Conservation (phyloP, 148 eudicot genomes). For the Tetragonia tetragonoides region DNA sequence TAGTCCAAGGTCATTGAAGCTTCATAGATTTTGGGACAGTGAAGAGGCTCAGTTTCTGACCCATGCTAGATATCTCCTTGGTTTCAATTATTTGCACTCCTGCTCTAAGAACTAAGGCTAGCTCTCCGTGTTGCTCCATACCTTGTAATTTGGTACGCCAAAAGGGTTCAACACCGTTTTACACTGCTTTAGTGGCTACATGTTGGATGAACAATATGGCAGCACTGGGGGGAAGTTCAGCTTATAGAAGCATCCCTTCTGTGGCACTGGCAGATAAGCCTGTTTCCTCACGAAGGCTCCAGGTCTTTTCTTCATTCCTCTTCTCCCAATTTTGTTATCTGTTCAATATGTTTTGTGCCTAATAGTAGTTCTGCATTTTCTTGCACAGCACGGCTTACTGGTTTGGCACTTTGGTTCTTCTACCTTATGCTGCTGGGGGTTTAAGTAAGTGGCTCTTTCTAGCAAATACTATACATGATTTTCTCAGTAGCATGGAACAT, state of each 20-base stretch:
- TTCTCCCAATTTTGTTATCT: not conserved
- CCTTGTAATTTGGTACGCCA: not conserved
- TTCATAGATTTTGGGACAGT: not conserved
- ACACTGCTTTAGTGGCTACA: not conserved
- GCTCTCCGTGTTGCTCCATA: not conserved
- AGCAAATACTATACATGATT: not conserved
- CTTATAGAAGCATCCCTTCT: not conserved
- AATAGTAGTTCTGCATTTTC: not conserved
- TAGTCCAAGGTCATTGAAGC: not conserved
- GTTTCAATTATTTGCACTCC: not conserved
- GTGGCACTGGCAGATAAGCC: not conserved
- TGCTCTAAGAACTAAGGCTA: not conserved
- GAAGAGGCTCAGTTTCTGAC: not conserved
- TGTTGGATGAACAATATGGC: not conserved
- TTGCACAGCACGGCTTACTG: not conserved
- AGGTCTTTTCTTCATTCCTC: not conserved
- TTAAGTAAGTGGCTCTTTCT: not conserved
- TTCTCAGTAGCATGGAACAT: not conserved
- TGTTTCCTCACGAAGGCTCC: not conserved
- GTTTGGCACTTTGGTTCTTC: not conserved
- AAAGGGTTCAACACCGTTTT: not conserved
- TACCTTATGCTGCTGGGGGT: not conserved
- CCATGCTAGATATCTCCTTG: not conserved
- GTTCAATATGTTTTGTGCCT: not conserved
- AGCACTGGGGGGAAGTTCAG: not conserved